These are phyloP conservation scores for Avena insularis DNA, from an alignment of 176 grass and related monocot genomes.

Conservation along the genomic window DNA sequence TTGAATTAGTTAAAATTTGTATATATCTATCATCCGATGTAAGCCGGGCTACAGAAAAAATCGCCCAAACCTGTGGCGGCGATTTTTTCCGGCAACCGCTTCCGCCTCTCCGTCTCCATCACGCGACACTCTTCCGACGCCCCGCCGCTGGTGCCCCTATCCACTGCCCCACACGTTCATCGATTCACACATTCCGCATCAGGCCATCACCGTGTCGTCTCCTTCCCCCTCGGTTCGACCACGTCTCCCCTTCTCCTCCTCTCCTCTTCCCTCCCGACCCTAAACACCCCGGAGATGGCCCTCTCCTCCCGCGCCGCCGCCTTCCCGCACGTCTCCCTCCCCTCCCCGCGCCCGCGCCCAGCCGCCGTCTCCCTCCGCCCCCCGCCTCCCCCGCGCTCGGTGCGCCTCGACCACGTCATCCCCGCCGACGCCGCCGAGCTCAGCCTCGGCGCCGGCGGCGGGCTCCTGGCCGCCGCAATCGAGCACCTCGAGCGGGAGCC, in stretches of 20 bases:
- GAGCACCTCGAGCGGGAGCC: conserved; percentile 87
- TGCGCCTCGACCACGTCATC: conserved; percentile 55
- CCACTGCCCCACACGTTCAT: conserved; percentile 2
- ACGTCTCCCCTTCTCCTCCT: conserved; percentile 59
- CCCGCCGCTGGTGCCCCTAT: background rate
- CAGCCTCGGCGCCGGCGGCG: background rate
- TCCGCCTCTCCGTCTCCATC: conserved; percentile 13
- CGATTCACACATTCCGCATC: background rate
- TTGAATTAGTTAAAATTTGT: too few relatives aligned
- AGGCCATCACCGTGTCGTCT: conserved; percentile 6
- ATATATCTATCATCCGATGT: background rate
- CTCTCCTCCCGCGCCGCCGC: conserved; percentile 52
- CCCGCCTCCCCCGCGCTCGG: conserved; percentile 40
- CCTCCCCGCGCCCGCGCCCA: conserved; percentile 21
- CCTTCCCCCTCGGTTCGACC: conserved; percentile 1
- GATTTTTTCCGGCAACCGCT: conserved; percentile 17
- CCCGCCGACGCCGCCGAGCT: conserved; percentile 25
- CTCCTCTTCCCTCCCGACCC: conserved; percentile 25
- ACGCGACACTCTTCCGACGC: background rate
- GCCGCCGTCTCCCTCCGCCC: background rate
- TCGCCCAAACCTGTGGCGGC: background rate
- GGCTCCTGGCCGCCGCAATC: conserved; percentile 59
- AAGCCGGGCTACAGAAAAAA: background rate
- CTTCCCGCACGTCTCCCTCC: conserved; percentile 40
- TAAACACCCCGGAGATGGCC: conserved; percentile 42